Conservation (phyloP, 768 basidiomycete species). For the Gymnopilus junonius region DNA sequence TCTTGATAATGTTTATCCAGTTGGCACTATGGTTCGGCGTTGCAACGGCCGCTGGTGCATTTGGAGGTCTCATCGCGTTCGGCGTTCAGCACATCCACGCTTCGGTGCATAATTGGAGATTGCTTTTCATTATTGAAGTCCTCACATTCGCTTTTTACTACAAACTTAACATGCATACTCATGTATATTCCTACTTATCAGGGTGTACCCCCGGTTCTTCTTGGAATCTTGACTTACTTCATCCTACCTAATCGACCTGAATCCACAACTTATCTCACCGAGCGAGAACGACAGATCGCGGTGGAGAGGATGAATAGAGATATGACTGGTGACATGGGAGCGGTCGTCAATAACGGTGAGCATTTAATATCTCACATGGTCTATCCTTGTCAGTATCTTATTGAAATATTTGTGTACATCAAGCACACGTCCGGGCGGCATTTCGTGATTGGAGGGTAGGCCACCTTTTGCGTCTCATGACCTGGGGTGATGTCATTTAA, state of each 20-base stretch:
- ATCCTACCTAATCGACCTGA: constrained; percentile 76
- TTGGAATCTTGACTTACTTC: constrained; percentile 59
- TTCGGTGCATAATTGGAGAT: constrained; percentile 56
- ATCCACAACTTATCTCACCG: constrained; percentile 61
- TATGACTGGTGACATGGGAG: constrained; percentile 67
- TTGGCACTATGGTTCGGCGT: constrained; percentile 87
- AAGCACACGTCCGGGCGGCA: constrained; percentile 66
- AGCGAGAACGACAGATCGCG: constrained; percentile 60
- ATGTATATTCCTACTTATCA: constrained; percentile 23
- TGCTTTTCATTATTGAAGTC: constrained; percentile 79
- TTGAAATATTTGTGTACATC: background rate
- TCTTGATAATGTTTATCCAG: constrained; percentile 22
- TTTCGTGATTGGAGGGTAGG: constrained; percentile 74
- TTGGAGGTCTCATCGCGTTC: constrained; percentile 84
- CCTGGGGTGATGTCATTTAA: background rate
- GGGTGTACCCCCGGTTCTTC: constrained; percentile 70
- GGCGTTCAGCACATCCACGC: constrained; percentile 68
- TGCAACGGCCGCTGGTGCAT: constrained; percentile 83
- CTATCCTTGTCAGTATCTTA: background rate
- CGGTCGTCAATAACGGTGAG: constrained; percentile 64
- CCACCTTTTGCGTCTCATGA: background rate
- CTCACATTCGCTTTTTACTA: background rate
- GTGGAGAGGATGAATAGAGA: constrained; percentile 70
- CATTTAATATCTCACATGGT: background rate
- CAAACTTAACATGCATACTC: background rate